Evolutionary conservation across 2,329 filamentous ascomycete genomes (phyloP), one percentile per base, ranked within the genome.

Genomic region (Akanthomyces lecanii): DNA sequence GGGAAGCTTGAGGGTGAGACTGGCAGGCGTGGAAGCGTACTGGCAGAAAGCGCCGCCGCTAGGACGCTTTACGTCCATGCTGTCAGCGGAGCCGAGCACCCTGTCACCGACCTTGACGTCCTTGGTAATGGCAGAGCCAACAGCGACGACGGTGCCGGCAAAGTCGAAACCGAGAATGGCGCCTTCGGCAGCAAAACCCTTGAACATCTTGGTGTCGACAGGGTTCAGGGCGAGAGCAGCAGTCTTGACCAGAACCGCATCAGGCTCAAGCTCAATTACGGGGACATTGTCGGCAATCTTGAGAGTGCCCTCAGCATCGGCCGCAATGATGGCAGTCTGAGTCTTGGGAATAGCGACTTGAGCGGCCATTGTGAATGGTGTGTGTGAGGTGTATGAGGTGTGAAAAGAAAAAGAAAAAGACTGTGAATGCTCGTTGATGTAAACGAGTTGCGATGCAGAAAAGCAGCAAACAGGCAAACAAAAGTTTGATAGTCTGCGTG

Each of bases 151-250:
- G 11, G 66, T 69, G 45, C 75, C 74, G 7, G 72, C 68, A 63
- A 74, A 78, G 64, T 78, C 75, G 53, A 63, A 69, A 1, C 76
- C 76, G 7, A 67, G 53, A 5, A 73, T 67, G 25, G 72, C 69
- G 2, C 75, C 74, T 1, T 67, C 63, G 2, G 67, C 67, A 1
- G 67, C 61, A 50, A 67, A 67, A 52, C 66, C 65, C 16, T 71
- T 69, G 47, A 69, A 54, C 65, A 73, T 71, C 62, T 78, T 78
- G 45, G 66, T 66, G 63, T 78, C 76, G 54, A 63, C 64, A 0
- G 75, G 76, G 65, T 77, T 78, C 38, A 78, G 52, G 18, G 73
- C 74, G 1, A 77, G 71, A 1, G 72, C 70, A 21, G 62, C 64
- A 5, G 68, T 69, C 54, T 66, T 65, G 44, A 73, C 66, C 21